Evolutionary conservation across 139 green algal species (phyloP).

Genomic region (Chlamydomonas schloesseri): DNA sequence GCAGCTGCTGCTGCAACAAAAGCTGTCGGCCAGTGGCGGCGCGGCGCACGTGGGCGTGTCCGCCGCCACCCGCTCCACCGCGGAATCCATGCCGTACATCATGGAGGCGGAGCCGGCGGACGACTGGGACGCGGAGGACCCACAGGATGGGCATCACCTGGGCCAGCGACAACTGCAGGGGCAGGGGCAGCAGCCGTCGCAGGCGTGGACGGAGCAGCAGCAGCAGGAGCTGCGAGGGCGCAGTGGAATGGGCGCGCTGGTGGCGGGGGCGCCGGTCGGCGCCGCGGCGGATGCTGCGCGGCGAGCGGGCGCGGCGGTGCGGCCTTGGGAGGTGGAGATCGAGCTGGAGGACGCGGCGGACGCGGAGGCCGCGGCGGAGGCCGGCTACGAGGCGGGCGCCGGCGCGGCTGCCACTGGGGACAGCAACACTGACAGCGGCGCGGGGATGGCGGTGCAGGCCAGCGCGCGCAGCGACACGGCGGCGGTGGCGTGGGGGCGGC

Average conservation of each 20-base stretch:
- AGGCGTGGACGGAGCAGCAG: too few relatives aligned
- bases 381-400: neutral
- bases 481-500: conserved; percentile 26
- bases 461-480: conserved; percentile 21
- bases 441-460: neutral
- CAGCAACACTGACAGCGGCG: neutral
- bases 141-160: too few relatives aligned
- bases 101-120: too few relatives aligned
- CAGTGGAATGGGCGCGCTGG: neutral
- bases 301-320: neutral
- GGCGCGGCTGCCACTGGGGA: neutral
- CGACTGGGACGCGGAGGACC: too few relatives aligned
- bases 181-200: too few relatives aligned
- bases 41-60: too few relatives aligned
- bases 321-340: neutral
- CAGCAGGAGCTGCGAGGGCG: too few relatives aligned
- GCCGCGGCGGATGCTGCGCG: neutral
- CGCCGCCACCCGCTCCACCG: too few relatives aligned
- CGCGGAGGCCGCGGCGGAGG: neutral
- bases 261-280: neutral
- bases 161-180: too few relatives aligned
- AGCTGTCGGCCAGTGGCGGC: too few relatives aligned
- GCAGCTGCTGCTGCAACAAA: too few relatives aligned
- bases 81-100: too few relatives aligned
- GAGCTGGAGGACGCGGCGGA: neutral